phyloP scores from a whole-genome alignment of 257 asterid genomes.

The Solanum chilense region DNA sequence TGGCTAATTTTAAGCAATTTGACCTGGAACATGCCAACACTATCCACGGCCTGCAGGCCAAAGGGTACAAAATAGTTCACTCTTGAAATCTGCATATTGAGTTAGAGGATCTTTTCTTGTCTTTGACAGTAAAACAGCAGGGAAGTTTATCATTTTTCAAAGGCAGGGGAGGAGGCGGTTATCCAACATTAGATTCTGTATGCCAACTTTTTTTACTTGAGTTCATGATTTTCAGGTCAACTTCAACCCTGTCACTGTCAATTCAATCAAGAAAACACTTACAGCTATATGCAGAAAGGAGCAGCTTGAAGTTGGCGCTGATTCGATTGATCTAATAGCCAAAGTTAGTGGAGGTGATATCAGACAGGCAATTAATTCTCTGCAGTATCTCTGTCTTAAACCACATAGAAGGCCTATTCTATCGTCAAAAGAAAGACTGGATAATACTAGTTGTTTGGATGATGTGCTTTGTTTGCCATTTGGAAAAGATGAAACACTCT shows the following conservation, averaged over 20 bases:
- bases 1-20: background rate
- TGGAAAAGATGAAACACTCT: slow-evolving; percentile 69
- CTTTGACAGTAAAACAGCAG: background rate
- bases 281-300: slow-evolving; percentile 56
- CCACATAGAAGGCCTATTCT: slow-evolving; percentile 23
- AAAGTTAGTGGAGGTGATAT: slow-evolving; percentile 83
- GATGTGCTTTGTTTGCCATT: background rate
- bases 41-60: background rate
- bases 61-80: background rate
- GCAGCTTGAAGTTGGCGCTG: slow-evolving; percentile 44
- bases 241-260: slow-evolving; percentile 68
- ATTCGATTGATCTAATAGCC: slow-evolving; percentile 64
- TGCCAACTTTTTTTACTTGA: background rate
- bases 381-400: slow-evolving; percentile 68
- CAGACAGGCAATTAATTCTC: no score
- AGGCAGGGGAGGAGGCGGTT: background rate
- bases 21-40: background rate
- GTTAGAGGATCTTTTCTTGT: background rate
- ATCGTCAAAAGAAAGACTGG: slow-evolving; percentile 22
- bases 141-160: background rate
- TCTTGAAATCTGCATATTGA: background rate
- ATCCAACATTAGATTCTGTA: background rate
- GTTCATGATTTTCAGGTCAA: slow-evolving; percentile 44
- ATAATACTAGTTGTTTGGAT: slow-evolving; percentile 17
- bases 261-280: slow-evolving; percentile 62